These are phyloP conservation scores for Flaveria sonorensis DNA, from an alignment of 129 eudicot genomes.

Conservation along the genomic window DNA sequence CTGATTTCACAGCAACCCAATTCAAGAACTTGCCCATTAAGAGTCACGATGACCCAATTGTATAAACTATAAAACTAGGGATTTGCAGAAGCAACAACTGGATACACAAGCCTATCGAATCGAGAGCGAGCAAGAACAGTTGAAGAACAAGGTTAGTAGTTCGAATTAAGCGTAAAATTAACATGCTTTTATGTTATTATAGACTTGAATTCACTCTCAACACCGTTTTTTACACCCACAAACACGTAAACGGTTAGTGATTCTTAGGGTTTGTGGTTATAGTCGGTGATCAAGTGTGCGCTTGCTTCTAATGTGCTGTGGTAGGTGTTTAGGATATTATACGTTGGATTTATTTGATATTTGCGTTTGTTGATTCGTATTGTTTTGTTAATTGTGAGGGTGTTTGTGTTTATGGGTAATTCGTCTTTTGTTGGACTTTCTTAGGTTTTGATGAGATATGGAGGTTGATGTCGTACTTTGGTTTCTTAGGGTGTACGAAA, in stretches of 20 bases:
- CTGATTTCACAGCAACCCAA: conserved; percentile 6
- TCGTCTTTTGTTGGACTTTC: conserved; percentile 8
- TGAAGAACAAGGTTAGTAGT: conserved; percentile 29
- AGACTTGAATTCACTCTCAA: background rate
- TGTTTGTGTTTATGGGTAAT: background rate
- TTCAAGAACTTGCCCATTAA: background rate
- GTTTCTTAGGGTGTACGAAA: background rate
- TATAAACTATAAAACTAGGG: conserved; percentile 17
- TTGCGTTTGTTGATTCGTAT: conserved; percentile 12
- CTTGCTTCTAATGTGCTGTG: background rate
- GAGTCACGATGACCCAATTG: background rate
- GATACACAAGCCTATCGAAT: conserved; percentile 10
- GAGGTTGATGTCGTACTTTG: background rate
- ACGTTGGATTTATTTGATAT: background rate
- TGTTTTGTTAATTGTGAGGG: background rate
- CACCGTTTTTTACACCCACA: background rate
- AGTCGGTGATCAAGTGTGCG: background rate
- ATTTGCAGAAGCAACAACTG: conserved; percentile 1
- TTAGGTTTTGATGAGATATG: background rate
- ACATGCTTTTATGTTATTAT: background rate
- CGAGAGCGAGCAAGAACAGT: conserved; percentile 6
- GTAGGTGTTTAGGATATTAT: background rate
- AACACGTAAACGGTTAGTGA: background rate
- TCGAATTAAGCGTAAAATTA: background rate
- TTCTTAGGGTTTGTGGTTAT: conserved; percentile 17